Base-by-base conservation (phyloP, 345 rosid genomes). In the Lenwebbia sp. region DNA sequence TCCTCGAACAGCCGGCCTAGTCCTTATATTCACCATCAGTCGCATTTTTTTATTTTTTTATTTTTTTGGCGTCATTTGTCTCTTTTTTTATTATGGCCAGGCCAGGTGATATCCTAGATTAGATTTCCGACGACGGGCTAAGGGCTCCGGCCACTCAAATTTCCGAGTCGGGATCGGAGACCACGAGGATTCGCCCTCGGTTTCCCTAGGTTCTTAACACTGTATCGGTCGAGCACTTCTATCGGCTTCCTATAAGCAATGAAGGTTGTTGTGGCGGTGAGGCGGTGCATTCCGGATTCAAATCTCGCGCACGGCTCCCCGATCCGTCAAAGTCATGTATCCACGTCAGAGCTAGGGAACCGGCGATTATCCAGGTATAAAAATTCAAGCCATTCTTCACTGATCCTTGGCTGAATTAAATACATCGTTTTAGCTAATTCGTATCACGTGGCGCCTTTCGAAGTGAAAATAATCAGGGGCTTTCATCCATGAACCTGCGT, bases 321-420 rank as follows among this genome's bases (percentile, higher is more conserved):
- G 0, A 65, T 65, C 0, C 3, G 10, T 65, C 13, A 9, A 0
- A 65, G 44, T 0, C 5, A 7, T 17, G 6, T 62, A 3, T 15
- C 5, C 22, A 15, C 2, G 4, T 62, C 0, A 2, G 0, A 62
- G 14, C 10, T 0, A 3, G 6, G 23, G 44, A 0, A 0, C 19
- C 19, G 44, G 19, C 0, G 9, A 33, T 19, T 17, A 33, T 33
- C 13, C 0, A 2, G 1, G 25, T 65, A 19, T 65, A 65, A 65
- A 65, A 33, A 33, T 17, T 2, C 6, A 17, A 17, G 3, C 8
- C 78, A 2, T 33, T 70, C 13, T 65, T 70, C 13, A 33, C 21
- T 10, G 11, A 70, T 2, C 2, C 7, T 70, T 1, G 0, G 3
- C 33, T 33, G 44, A 33, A 33, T 33, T 17, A 33, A 33, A 19